Conservation (phyloP, 306 rosid species). For the Vigna hirtella region DNA sequence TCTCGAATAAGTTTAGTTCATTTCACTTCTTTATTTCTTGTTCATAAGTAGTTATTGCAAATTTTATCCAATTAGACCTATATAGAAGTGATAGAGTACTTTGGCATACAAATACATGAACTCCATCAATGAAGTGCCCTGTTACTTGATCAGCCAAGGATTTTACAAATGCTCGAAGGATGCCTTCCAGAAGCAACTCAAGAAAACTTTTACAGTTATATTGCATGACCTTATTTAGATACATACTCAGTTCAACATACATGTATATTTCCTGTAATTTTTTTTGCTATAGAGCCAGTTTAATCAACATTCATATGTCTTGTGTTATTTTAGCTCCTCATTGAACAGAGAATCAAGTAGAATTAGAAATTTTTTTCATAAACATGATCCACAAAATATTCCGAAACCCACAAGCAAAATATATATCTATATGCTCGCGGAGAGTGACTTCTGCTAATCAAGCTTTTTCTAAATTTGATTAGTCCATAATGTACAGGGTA, state of each 20-base stretch:
- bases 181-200: conserved; percentile 2
- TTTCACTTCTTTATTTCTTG: neutral
- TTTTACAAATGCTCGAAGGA: conserved; percentile 21
- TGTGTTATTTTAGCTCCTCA: conserved; percentile 9
- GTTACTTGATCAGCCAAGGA: conserved; percentile 38
- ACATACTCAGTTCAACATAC: conserved; percentile 31
- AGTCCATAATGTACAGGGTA: conserved; percentile 27
- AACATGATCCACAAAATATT: no score
- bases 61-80: neutral
- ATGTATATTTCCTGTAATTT: conserved; percentile 33
- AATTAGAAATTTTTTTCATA: no score
- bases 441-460: no score
- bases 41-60: neutral
- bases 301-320: neutral
- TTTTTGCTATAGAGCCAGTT: conserved; percentile 2
- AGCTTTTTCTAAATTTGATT: neutral
- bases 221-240: conserved; percentile 6
- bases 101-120: conserved; percentile 29
- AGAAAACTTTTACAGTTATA: conserved; percentile 31
- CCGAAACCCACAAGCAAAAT: no score
- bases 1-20: neutral
- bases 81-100: conserved; percentile 20
- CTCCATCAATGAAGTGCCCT: conserved; percentile 11
- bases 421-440: no score
- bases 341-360: neutral